Evolutionary conservation across 2,329 filamentous ascomycete species (phyloP), one percentile per base, ranked within the genome.

Genomic region (Phaeosphaeriaceae sp.): DNA sequence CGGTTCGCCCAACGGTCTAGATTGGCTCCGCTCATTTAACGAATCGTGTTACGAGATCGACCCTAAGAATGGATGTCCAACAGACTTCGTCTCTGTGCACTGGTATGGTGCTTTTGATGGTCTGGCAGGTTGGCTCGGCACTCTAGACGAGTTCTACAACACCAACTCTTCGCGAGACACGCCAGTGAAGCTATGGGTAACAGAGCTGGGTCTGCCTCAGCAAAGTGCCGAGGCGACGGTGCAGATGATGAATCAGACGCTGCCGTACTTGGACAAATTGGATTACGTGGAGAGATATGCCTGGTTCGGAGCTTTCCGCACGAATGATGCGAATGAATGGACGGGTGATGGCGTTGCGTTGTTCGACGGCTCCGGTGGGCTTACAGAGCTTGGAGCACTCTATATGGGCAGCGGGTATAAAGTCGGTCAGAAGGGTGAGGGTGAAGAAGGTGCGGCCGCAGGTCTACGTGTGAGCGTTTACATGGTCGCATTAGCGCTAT

Each of bases 1-100:
- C 0, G 89, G 89, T 1, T 84, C 84, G 2, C 78, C 80, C 13
- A 78, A 74, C 1, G 88, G 91, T 0, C 79, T 92, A 50, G 82
- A 82, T 0, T 95, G 92, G 91, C 77, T 93, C 51, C 74, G 80
- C 63, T 79, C 86, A 52, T 93, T 92, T 71, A 84, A 92, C 56
- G 82, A 79, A 3, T 87, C 85, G 53, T 93, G 81, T 54, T 74
- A 73, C 41, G 62, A 74, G 0, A 72, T 76, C 24, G 74, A 76
- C 40, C 33, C 53, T 0, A 57, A 74, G 22, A 75, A 77, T 31
- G 82, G 82, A 1, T 86, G 84, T 62, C 76, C 75, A 0, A 71
- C 78, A 7, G 83, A 85, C 59, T 85, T 85, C 64, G 71, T 86
- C 10, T 79, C 83, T 0, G 75, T 81, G 19, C 84, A 85, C 63